Evolutionary conservation across 257 asterid genomes (phyloP), one percentile per base, ranked within the genome.

Genomic region (Fraxinus anomala): DNA sequence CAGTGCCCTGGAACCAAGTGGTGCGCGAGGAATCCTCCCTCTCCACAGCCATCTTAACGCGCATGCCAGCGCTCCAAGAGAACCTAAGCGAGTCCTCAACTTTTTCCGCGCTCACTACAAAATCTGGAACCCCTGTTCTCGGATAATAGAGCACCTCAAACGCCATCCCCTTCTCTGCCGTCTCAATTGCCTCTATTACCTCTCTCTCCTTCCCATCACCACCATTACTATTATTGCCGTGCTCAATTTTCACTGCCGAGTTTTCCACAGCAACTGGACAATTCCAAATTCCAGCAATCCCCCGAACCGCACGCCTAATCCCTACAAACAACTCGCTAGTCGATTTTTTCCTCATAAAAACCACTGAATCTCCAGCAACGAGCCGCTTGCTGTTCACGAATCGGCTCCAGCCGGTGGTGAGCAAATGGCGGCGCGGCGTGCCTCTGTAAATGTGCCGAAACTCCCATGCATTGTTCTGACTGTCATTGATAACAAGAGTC

Each of bases 381-480:
- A 92, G 89, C 51, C 82, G 80, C 85, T 92, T 90, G 33, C 82
- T 76, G 83, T 86, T 87, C 11, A 92, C 96, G 63, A 82, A 92
- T 82, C 79, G 85, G 81, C 90, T 88, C 97, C 97, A 92, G 1
- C 96, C 96, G 2, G 96, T 88, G 7, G 97, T 89, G 21, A 92
- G 76, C 81, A 92, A 73, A 67, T 92, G 97, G 26, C 97, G 89
- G 59, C 96, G 88, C 13, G 96, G 97, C 1, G 92, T 89, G 65
- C 96, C 96, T 0, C 92, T 84, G 67, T 87, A 89, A 80, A 92
- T 85, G 80, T 92, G 96, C 16, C 94, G 89, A 66, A 92, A 92
- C 80, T 76, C 84, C 86, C 88, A 92, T 0, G 72, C 78, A 42
- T 33, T 36, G n/a, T 76, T 76, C 3, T 39, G 79, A 2, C 75